These are phyloP conservation scores for Wallacemonas collosoma DNA, from an alignment of 208 protist genomes.

Conservation along the genomic window DNA sequence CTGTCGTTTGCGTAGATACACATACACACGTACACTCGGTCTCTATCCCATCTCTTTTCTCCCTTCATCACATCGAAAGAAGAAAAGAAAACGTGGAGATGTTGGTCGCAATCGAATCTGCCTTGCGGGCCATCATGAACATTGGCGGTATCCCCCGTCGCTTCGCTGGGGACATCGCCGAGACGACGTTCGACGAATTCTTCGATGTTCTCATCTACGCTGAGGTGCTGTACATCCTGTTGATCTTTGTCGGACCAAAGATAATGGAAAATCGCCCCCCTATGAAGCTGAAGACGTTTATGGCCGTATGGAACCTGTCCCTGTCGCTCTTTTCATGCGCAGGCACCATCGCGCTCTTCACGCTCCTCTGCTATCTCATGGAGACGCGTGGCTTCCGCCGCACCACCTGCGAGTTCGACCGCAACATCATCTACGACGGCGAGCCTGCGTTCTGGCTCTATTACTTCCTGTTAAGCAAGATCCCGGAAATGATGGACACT, in stretches of 20 bases:
- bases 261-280: constrained; percentile 65
- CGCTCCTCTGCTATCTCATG: constrained; percentile 33
- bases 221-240: constrained; percentile 50
- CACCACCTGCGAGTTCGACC: constrained; percentile 48
- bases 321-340: constrained; percentile 77
- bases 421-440: constrained; percentile 48
- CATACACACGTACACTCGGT: too few species aligned
- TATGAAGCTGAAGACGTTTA: constrained; percentile 50
- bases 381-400: constrained; percentile 49
- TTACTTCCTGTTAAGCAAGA: constrained; percentile 81
- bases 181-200: constrained; percentile 49
- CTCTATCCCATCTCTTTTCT: background rate
- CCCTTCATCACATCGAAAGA: background rate
- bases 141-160: constrained; percentile 32
- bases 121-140: constrained; percentile 34
- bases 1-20: too few species aligned
- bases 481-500: constrained; percentile 90
- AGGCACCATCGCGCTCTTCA: constrained; percentile 29
- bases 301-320: constrained; percentile 79
- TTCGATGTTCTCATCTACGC: constrained; percentile 50
- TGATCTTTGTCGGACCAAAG: constrained; percentile 60
- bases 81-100: constrained; percentile 14
- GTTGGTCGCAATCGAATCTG: background rate
- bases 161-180: constrained; percentile 41
- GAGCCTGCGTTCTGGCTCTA: constrained; percentile 49